A percentile compares a stretch with the other conserved stretches of the same genome.
These are phyloP conservation scores for Neonectria neomacrospora DNA, from an alignment of 2,329 filamentous ascomycete species.

Conservation along the genomic window DNA sequence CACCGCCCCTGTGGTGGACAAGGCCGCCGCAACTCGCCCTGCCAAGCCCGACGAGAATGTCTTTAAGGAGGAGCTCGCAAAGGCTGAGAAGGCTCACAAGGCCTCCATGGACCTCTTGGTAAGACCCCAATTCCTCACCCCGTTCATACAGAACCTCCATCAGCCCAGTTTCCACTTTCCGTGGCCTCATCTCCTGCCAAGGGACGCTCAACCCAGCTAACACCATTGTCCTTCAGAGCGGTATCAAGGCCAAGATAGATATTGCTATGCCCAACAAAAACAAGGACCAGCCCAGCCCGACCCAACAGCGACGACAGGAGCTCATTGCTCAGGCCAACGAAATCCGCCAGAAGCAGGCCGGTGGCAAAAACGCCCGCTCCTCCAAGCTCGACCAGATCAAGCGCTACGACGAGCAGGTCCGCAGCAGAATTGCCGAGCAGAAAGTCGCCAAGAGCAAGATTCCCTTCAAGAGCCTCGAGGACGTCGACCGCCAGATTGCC, in stretches of 20 bases:
- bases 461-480: conserved; percentile 86
- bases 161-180: conserved; percentile 31
- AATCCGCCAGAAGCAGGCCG: conserved; percentile 88
- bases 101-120: conserved; percentile 73
- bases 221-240: conserved; percentile 69
- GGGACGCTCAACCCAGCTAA: conserved; percentile 28
- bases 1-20: conserved; percentile 56
- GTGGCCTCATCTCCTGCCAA: conserved; percentile 34
- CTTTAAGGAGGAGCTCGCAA: conserved; percentile 82
- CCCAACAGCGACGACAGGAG: conserved; percentile 85
- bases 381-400: conserved; percentile 90
- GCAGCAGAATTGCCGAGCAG: conserved; percentile 85
- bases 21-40: conserved; percentile 67
- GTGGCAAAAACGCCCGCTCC: conserved; percentile 83
- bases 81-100: conserved; percentile 88
- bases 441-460: conserved; percentile 86
- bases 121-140: conserved; percentile 40
- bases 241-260: conserved; percentile 89
- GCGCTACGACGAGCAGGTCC: conserved; percentile 88
- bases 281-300: conserved; percentile 83
- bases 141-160: conserved; percentile 17
- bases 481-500: conserved; percentile 85
- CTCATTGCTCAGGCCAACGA: conserved; percentile 83
- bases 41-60: conserved; percentile 87
- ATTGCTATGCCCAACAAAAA: conserved; percentile 77